These are phyloP conservation scores for Pichia kluyveri DNA, from an alignment of 805 yeast genomes.

Conservation along the genomic window DNA sequence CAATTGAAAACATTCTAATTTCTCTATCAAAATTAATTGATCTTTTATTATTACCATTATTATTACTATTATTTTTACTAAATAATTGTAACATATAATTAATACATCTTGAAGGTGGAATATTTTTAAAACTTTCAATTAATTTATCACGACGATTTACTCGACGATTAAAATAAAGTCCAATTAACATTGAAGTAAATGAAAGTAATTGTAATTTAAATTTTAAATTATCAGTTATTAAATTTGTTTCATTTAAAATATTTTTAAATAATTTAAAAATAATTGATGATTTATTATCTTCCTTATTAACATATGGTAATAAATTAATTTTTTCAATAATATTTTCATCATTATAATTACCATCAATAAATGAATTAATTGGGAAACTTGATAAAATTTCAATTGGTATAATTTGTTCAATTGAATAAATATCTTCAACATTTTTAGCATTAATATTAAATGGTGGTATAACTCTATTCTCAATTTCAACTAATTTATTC, in stretches of 20 bases:
- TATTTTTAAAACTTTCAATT: constrained; percentile 51
- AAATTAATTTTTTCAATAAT: constrained; percentile 14
- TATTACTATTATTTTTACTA: constrained; percentile 59
- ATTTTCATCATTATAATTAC: constrained; percentile 43
- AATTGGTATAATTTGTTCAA: constrained; percentile 59
- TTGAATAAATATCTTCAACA: constrained; percentile 76
- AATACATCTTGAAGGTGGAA: constrained; percentile 69
- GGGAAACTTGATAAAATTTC: constrained; percentile 57
- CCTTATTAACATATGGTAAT: constrained; percentile 3
- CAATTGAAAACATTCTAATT: constrained; percentile 59
- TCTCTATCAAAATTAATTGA: constrained; percentile 8
- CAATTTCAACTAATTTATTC: constrained; percentile 42
- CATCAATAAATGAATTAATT: constrained; percentile 46
- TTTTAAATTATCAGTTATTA: constrained; percentile 15
- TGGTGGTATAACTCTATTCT: constrained; percentile 77
- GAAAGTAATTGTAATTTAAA: constrained; percentile 62
- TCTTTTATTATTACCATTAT: constrained; percentile 39
- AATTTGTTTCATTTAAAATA: neutral
- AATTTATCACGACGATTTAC: constrained; percentile 49
- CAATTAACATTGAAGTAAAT: constrained; percentile 72
- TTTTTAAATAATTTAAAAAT: constrained; percentile 1
- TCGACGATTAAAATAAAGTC: constrained; percentile 69
- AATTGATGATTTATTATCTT: neutral
- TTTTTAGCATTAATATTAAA: constrained; percentile 71
- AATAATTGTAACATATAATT: constrained; percentile 68